Percentiles rank a stretch among this genome's conserved stretches.
Evolutionary conservation across 495 filamentous ascomycete genomes (phyloP).

Genomic region (Neurospora sublineolata): DNA sequence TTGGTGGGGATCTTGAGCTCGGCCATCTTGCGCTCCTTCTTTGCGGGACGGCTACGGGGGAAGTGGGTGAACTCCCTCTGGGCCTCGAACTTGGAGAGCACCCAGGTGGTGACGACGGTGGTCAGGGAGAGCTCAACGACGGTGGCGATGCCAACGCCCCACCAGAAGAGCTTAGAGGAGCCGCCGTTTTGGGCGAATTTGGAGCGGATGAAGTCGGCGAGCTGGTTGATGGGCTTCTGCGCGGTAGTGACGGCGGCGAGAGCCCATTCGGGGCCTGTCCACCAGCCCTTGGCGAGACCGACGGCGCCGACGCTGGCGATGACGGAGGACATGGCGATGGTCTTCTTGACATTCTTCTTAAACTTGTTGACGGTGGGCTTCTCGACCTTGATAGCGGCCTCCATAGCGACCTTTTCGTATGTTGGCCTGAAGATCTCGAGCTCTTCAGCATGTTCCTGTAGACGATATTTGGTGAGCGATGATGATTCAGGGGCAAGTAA

Average conservation of each 20-base stretch:
- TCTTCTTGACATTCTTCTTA: conserved; percentile 24
- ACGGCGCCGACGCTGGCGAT: conserved; percentile 13
- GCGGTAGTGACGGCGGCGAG: background rate
- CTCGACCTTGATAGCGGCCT: conserved; percentile 10
- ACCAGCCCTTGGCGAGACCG: conserved; percentile 4
- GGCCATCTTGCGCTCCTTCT: background rate
- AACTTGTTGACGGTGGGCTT: background rate
- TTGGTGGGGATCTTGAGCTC: conserved; percentile 8
- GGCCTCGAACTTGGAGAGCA: conserved; percentile 8
- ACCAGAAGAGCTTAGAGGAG: conserved; percentile 19
- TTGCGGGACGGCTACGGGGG: background rate
- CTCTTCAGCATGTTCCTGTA: conserved; percentile 3
- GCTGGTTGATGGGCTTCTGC: background rate
- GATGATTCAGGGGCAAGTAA: background rate
- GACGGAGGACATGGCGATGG: conserved; percentile 17
- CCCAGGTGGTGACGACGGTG: conserved; percentile 1
- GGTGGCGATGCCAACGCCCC: conserved; percentile 8
- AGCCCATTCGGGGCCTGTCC: background rate
- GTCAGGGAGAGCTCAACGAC: conserved; percentile 4
- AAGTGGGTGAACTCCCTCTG: conserved; percentile 11
- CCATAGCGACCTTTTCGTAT: conserved; percentile 3
- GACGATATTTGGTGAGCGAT: background rate
- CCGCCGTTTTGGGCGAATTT: background rate
- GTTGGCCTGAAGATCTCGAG: conserved; percentile 8
- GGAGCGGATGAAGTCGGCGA: background rate